Base-by-base conservation (phyloP, 495 filamentous ascomycete species). In the Podospora conica region DNA sequence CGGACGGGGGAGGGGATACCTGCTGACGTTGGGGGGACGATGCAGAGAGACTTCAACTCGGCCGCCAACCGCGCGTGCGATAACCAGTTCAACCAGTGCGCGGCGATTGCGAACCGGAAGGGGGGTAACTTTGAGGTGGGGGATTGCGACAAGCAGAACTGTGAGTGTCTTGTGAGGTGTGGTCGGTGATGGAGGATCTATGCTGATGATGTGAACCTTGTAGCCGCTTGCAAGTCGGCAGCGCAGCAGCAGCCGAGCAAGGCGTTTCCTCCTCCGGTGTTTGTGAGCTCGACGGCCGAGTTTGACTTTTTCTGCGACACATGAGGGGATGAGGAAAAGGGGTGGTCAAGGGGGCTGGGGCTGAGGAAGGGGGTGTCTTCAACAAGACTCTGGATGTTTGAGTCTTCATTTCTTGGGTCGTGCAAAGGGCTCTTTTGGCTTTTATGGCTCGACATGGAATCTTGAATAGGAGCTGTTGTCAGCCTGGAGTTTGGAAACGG, bases 1-100 rank as follows among this genome's bases (percentile, higher is more conserved):
- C 23, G 7, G 79, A 75, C 62, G 75, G 77, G 68, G 57, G 76
- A 74, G 63, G 23, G 25, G 66, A 20, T 21, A 53, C 66, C 55
- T 64, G 56, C 28, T 55, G 22, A 27, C 23, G 10, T 11, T 54
- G 40, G 12, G 33, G 53, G 25, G 31, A 11, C 53, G 28, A 11
- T 54, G 28, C 48, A 83, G 81, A 61, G 66, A 55, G 74, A 78
- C 60, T 82, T 80, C 72, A 27, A 66, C n/a, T 71, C 73, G 21
- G 81, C 82, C 9, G 67, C 70, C 2, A 76, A 72, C 25, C 64
- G 74, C 10, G 75, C 76, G 2, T 80, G 79, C 70, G 75, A 77
- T 63, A 76, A 78, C 61, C 78, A 79, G 58, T 73, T 79, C 67
- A 80, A 81, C 61, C 61, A 56, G 29, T 81, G 79, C 55, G 75